Base-by-base conservation (phyloP, 805 yeast genomes). In the Starmerella roubikii region DNA sequence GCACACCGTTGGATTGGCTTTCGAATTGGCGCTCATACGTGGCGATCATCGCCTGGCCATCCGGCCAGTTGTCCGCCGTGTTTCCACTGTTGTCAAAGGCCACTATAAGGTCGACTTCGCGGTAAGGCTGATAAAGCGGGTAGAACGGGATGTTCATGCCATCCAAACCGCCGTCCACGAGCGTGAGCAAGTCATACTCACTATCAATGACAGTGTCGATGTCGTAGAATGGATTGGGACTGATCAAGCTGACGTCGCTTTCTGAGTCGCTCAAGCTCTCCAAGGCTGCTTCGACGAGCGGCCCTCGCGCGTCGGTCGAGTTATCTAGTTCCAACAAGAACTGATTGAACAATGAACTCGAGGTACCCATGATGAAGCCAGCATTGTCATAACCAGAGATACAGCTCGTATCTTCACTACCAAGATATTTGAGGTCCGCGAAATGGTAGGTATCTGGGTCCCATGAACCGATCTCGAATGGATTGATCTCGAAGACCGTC, bases 401-500 rank as follows among this genome's bases (percentile, higher is more conserved):
- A 59, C 94, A 85, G 12, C 56, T 52, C 7, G 7, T 8, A 30
- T 58, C 57, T 15, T 55, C 50, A 4, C 52, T 51, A 10, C 94
- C 94, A 35, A 81, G 56, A 54, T 78, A 83, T 56, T 74, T 68
- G 33, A 74, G 59, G 43, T 78, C 76, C 12, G 76, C 65, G 57
- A 84, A 83, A 2, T 78, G 61, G 40, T 69, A 65, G 38, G 81
- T 58, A 1, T 78, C 64, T 12, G 83, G 80, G 54, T 85, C 95
- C 93, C 93, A 84, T 3, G 93, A 76, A 12, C 95, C 95, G 53
- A 84, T 59, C 54, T 78, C 81, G 50, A 63, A 76, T 12, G 93
- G 85, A 35, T 53, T 57, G 47, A 62, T 33, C 48, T 64, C 68
- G 38, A 57, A 60, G 22, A 59, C 68, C 1, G 94, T 81, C 9